Percentiles rank a stretch among this genome's conserved stretches.
These are phyloP conservation scores for Terana coerulea DNA, from an alignment of 768 basidiomycete genomes.

Conservation along the genomic window DNA sequence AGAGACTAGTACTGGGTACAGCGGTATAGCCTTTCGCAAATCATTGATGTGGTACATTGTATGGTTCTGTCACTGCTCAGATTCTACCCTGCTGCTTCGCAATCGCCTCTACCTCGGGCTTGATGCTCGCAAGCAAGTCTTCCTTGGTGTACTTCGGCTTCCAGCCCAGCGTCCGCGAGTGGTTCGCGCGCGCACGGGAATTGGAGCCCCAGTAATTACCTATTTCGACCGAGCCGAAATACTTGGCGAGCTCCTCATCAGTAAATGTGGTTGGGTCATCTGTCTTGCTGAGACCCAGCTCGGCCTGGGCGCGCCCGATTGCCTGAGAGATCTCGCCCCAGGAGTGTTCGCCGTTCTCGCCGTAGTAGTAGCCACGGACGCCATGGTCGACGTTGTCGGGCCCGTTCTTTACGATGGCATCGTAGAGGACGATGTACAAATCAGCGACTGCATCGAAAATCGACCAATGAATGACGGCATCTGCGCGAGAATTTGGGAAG, in stretches of 20 bases:
- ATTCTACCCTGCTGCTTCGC: too few species aligned
- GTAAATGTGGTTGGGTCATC: conserved; percentile 43
- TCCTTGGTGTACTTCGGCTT: conserved; percentile 43
- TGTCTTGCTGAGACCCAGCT: conserved; percentile 27
- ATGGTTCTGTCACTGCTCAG: too few species aligned
- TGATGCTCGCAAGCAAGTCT: conserved; percentile 48
- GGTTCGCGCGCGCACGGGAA: conserved; percentile 23
- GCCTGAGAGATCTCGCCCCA: conserved; percentile 32
- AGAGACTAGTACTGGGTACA: too few species aligned
- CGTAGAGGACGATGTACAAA: conserved; percentile 39
- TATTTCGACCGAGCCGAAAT: conserved; percentile 13
- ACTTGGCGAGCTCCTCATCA: conserved; percentile 39
- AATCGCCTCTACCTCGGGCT: conserved; percentile 37
- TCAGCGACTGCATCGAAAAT: conserved; percentile 43
- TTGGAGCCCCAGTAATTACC: conserved; percentile 21
- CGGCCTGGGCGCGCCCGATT: conserved; percentile 32
- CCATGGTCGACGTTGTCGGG: conserved; percentile 26
- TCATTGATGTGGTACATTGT: too few species aligned
- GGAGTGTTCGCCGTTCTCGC: conserved; percentile 30
- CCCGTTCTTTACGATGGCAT: conserved; percentile 28
- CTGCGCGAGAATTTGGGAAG: neutral
- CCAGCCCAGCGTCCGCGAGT: conserved; percentile 47
- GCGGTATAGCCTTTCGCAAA: too few species aligned
- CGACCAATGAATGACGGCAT: too few species aligned
- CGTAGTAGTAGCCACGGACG: conserved; percentile 35